These are phyloP conservation scores for Thozetella sp. DNA, from an alignment of 495 filamentous ascomycete species.

Conservation along the genomic window DNA sequence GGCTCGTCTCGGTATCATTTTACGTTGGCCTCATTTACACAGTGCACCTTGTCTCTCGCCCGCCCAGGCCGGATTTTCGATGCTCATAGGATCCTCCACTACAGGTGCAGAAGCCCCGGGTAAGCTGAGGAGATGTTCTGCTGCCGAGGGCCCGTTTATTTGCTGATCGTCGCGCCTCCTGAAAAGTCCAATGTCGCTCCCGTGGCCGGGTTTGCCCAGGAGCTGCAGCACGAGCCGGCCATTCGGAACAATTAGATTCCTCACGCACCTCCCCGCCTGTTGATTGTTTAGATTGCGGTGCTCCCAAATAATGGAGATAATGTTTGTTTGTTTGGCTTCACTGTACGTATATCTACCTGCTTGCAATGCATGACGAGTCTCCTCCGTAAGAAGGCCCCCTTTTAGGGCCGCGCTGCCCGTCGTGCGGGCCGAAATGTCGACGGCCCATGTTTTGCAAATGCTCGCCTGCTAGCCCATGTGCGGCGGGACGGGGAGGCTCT, in stretches of 20 bases:
- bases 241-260: neutral
- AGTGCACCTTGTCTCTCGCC: neutral
- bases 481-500: no score
- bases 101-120: neutral
- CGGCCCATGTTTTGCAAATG: no score
- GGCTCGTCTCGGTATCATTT: neutral
- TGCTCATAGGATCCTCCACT: neutral
- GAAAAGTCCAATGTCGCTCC: neutral
- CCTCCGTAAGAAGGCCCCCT: no score
- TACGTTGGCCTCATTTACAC: neutral
- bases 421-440: no score
- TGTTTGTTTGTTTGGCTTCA: neutral
- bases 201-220: neutral
- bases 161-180: neutral
- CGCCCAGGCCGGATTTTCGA: neutral
- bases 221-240: neutral
- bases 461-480: no score
- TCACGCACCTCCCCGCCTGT: neutral
- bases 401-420: no score
- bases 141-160: neutral
- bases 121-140: neutral
- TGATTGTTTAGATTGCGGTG: neutral
- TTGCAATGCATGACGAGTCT: no score
- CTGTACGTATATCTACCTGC: no score
- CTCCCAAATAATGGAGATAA: no score